Evolutionary conservation across 2,329 filamentous ascomycete species (phyloP).

Genomic region (Verticillium longisporum): DNA sequence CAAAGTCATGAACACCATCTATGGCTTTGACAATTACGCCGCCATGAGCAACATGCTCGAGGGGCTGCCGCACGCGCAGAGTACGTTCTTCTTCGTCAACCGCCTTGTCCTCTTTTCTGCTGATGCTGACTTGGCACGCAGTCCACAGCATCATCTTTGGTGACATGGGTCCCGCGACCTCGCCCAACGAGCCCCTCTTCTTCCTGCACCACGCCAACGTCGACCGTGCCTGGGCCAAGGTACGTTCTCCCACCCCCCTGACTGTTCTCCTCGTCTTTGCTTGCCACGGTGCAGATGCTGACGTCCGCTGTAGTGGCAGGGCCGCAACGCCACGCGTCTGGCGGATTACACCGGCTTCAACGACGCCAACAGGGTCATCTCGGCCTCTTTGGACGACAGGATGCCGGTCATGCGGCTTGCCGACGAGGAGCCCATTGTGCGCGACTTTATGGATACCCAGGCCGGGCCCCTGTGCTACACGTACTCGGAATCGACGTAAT

Average conservation of each 20-base stretch:
- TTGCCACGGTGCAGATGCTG: not conserved
- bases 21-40: slow-evolving; percentile 8
- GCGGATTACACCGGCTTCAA: slow-evolving; percentile 12
- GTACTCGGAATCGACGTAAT: slow-evolving; percentile 1
- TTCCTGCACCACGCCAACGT: slow-evolving; percentile 21
- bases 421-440: slow-evolving; percentile 8
- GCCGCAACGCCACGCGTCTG: slow-evolving; percentile 11
- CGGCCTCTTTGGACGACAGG: slow-evolving; percentile 5
- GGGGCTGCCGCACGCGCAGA: slow-evolving; percentile 11
- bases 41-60: slow-evolving; percentile 11
- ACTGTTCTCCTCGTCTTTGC: too few relatives aligned
- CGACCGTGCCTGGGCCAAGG: slow-evolving; percentile 17
- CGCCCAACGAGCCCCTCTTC: slow-evolving; percentile 20
- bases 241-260: not conserved
- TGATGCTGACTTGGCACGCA: not conserved
- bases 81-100: not conserved
- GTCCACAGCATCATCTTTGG: slow-evolving; percentile 14
- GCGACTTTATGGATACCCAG: slow-evolving; percentile 13
- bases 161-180: slow-evolving; percentile 18
- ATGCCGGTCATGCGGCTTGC: slow-evolving; percentile 11
- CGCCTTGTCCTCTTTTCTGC: not conserved
- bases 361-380: not conserved
- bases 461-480: slow-evolving; percentile 12
- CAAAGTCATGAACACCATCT: slow-evolving; percentile 9
- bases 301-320: slow-evolving; percentile 11